Evolutionary conservation across 1,284 basidiomycete species (phyloP).

Genomic region (Coniferiporia sulphurascens): DNA sequence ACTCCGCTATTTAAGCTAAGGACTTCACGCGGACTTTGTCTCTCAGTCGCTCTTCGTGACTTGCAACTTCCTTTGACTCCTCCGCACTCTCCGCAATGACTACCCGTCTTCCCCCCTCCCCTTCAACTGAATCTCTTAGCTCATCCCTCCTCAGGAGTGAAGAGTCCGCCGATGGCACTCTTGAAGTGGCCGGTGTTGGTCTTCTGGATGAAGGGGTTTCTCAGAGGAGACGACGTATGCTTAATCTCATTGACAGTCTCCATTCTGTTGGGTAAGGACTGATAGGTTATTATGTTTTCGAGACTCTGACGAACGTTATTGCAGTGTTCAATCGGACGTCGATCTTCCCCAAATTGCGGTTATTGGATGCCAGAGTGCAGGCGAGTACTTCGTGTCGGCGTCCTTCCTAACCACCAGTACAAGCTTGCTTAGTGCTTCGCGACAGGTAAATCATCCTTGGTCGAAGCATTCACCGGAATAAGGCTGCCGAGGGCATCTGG

Average conservation of each 20-base stretch:
- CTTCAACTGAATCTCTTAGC: no score
- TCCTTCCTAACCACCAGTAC: no score
- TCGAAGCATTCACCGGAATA: slow-evolving; percentile 70
- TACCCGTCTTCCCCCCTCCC: no score
- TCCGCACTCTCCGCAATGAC: no score
- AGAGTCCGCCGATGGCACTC: no score
- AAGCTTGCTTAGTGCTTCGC: background rate
- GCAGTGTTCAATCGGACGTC: slow-evolving; percentile 58
- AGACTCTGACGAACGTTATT: background rate
- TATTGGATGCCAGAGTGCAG: slow-evolving; percentile 58
- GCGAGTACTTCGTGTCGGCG: background rate
- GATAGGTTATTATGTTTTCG: background rate
- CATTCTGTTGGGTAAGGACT: slow-evolving; percentile 52
- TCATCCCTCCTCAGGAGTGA: no score
- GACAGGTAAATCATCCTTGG: slow-evolving; percentile 64
- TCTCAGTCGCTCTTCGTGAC: no score
- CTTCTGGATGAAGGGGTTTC: slow-evolving; percentile 39
- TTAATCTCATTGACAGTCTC: slow-evolving; percentile 49
- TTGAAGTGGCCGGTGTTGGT: slow-evolving; percentile 29
- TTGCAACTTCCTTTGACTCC: no score
- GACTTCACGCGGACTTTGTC: no score
- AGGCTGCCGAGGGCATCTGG: slow-evolving; percentile 59
- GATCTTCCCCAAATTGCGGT: slow-evolving; percentile 70
- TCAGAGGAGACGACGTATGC: slow-evolving; percentile 36
- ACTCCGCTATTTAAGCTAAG: no score